Evolutionary conservation across 208 protist genomes (phyloP), one percentile per base, ranked within the genome.

Genomic region (Trypanosoma grayi): DNA sequence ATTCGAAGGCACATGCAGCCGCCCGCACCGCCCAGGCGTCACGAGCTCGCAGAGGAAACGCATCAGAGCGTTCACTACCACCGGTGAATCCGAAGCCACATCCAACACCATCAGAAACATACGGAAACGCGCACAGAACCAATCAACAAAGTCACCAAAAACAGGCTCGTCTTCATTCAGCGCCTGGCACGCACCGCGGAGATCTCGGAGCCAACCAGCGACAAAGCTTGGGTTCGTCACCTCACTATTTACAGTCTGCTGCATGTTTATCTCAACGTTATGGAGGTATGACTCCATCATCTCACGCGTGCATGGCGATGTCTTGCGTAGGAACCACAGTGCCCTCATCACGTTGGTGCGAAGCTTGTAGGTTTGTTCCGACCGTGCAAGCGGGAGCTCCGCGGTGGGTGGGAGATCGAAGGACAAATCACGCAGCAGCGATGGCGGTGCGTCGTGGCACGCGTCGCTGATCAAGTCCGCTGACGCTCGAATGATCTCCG

Each of bases 141-240:
- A 94, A 56, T 90, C 79, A 16, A 91, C 56, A 59, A 94, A 81
- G 60, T 94, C 87, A 13, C 57, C 63, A 61, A 85, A 76, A 37
- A 63, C 16, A 37, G 76, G 56, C 24, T 64, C 45, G 45, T 75
- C 54, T 37, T 83, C 71, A 31, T 73, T 74, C 34, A 88, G 52
- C 31, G 82, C 83, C 27, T 77, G 59, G 16, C 73, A 77, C 4
- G 82, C 81, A 56, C 87, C 87, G 8, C 87, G 81, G 50, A 94
- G 45, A 55, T 94, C 87, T 9, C 82, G 83, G 64, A 94, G 75
- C 83, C 83, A 94, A n/a, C 87, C 87, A 1, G 87, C 87, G 25
- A 87, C 64, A 75, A 85, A 94, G 50, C 74, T 71, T 24, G 84
- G 53, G 31, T 59, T 62, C 51, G 70, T 81, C 40, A 60, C 60